Base-by-base conservation (phyloP, 176 grass and related monocot species). In the Tillandsia fasciculata region DNA sequence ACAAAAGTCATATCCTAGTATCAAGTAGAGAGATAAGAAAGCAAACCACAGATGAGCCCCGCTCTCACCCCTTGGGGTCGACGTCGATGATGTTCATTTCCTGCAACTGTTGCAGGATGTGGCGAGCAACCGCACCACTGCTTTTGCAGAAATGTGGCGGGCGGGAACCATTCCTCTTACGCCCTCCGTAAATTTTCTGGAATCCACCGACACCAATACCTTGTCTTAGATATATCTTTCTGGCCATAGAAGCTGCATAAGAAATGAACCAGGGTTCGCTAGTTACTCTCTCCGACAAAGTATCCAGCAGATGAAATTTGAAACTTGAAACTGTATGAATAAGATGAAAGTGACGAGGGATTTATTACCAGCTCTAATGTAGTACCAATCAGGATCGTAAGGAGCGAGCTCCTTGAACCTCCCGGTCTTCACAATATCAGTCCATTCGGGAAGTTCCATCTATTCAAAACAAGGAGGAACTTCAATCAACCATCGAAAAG, bases 401-500 rank as follows among this genome's bases (percentile, higher is more conserved):
- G 85, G 85, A 0, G 89, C 85, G 8, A 91, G 89, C 69, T 91
- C 89, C 82, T 87, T 91, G 54, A 91, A 91, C 74, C 84, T 83
- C 48, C 83, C 89, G 24, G 89, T 91, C 65, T 91, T 91, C 23
- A 91, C 89, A 58, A 91, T 91, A 74, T 91, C 89, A 58, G 83
- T 83, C 89, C 89, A 91, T 78, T 91, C 78, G 0, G 89, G 82
- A 59, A 91, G 89, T 78, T 87, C 89, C 85, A 91, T 82, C 89
- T 91, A 27, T 68, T 76, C 14, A 2, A 67, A 14, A 14, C 52
- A n/a, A 15, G 14, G 17, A 4, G 7, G 15, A 15, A 22, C 10
- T 18, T 61, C 10, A 61, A 20, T 10, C 56, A 61, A 10, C 17
- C 10, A 18, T 61, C 7, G n/a, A 14, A 18, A 61, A 61, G n/a